Percentiles rank a stretch among this genome's conserved stretches.
phyloP scores from a whole-genome alignment of 768 basidiomycete genomes.

The Rhodosporidiobolus sp. region DNA sequence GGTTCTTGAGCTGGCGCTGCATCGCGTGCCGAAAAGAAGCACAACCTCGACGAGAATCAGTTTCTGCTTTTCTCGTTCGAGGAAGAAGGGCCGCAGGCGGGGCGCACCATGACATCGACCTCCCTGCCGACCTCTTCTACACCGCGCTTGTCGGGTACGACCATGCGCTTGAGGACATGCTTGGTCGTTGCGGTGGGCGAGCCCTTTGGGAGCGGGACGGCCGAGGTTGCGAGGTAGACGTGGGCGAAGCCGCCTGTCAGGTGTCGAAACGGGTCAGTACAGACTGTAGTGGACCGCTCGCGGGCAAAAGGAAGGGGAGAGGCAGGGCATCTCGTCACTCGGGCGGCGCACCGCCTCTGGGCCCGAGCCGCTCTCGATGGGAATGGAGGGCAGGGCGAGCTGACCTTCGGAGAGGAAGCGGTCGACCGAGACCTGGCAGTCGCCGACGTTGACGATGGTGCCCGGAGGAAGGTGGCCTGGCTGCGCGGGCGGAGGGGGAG shows the following conservation, averaged over 20 bases:
- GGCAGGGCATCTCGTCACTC: conserved; percentile 13
- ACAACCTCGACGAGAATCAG: background rate
- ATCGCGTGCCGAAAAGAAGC: conserved; percentile 15
- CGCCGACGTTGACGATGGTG: conserved; percentile 83
- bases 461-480: conserved; percentile 58
- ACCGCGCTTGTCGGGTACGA: conserved; percentile 82
- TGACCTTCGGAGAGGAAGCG: conserved; percentile 90
- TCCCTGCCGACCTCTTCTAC: conserved; percentile 93
- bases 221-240: conserved; percentile 89
- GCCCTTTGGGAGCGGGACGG: conserved; percentile 61
- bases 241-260: conserved; percentile 91
- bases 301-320: background rate
- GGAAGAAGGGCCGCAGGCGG: conserved; percentile 37
- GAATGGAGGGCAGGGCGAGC: background rate
- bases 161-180: conserved; percentile 96
- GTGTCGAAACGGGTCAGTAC: background rate
- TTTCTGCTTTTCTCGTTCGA: too few species aligned
- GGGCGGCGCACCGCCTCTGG: background rate
- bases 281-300: too few species aligned
- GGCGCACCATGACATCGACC: conserved; percentile 91
- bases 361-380: background rate
- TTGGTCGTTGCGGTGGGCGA: conserved; percentile 71
- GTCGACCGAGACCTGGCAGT: conserved; percentile 85
- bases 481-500: background rate
- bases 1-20: conserved; percentile 62